Evolutionary conservation across 306 rosid genomes (phyloP), one percentile per base, ranked within the genome.

Genomic region (Prunus campanulata): DNA sequence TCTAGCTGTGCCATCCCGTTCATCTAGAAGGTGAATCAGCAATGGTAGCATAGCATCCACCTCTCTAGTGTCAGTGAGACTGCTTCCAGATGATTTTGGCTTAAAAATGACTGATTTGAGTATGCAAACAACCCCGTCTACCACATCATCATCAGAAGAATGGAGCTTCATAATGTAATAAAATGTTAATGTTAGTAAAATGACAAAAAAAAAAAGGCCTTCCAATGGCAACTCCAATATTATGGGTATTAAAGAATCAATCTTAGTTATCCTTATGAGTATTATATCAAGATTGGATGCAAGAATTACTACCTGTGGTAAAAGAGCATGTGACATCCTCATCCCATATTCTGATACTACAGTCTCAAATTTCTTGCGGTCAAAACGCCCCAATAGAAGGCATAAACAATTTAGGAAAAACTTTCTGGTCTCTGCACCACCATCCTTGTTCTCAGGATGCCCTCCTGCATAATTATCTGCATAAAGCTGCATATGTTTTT

Each of bases 381-480:
- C 94, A 68, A 90, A 86, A 70, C 95, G 90, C 52, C 98, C 98
- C 84, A 94, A 79, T 24, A 91, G 79, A 74, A 94, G 88, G 91
- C 95, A 91, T 79, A 94, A 81, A 80, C 98, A 94, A 79, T 85
- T 94, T 77, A 91, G 79, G 76, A 94, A 94, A 79, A 94, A 94
- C 75, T 90, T 87, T 66, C 86, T 78, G 76, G 98, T 94, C 85
- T 89, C 97, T 60, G 80, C 56, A 48, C 86, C 90, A 81, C 88
- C 79, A 61, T 87, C 93, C 83, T 85, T 87, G 47, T 74, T 86
- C 79, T 87, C 83, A 75, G 88, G 57, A 54, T 85, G 87, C 72
- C 75, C 88, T 63, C 84, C 90, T 76, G 86, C 80, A 78, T 85
- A 87, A 84, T 84, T 85, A 79, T 93, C 90, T 69, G 87, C 68